Evolutionary conservation across 2,329 filamentous ascomycete genomes (phyloP), one percentile per base, ranked within the genome.

Genomic region (Fusarium graminum): DNA sequence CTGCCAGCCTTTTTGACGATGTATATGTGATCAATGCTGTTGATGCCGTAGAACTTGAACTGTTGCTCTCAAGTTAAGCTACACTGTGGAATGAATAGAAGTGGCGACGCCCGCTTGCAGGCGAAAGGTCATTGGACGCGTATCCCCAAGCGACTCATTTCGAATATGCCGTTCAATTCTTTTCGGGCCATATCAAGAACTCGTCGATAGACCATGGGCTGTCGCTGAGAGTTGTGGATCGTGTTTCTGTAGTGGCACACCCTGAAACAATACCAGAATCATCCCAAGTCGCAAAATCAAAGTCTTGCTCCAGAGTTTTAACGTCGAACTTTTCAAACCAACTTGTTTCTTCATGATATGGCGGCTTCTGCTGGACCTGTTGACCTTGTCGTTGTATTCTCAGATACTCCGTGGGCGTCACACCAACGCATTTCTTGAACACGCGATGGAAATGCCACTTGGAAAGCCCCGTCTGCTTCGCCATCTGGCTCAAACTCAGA

Each of bases 381-480:
- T 63, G 49, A 26, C 52, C 52, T 36, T 50, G 52, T 30, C 61
- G 67, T 47, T 72, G 65, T 40, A 61, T 43, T 38, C 71, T 66
- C 47, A 78, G 45, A 47, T 76, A 80, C 65, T 76, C 76, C 9
- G 63, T 67, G 13, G 79, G 79, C 41, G 86, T 87, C 40, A 82
- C 57, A 9, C 85, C 85, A 16, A 80, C 81, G 41, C 80, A 81
- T 69, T 81, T 82, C 74, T 86, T 88, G 70, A 88, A 88, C 6
- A 85, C 80, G 25, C 85, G 81, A 68, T 87, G 84, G 49, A 88
- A 85, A 70, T 88, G 85, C 74, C 85, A 83, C 51, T 85, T 83
- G 11, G 85, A 86, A 36, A 88, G 73, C 0, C 83, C 82, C 7
- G 82, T 83, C 69, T 80, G 78, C 41, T 73, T 77, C 9, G 86